Evolutionary conservation across 768 basidiomycete species (phyloP).

Genomic region (Auricularia sp.): DNA sequence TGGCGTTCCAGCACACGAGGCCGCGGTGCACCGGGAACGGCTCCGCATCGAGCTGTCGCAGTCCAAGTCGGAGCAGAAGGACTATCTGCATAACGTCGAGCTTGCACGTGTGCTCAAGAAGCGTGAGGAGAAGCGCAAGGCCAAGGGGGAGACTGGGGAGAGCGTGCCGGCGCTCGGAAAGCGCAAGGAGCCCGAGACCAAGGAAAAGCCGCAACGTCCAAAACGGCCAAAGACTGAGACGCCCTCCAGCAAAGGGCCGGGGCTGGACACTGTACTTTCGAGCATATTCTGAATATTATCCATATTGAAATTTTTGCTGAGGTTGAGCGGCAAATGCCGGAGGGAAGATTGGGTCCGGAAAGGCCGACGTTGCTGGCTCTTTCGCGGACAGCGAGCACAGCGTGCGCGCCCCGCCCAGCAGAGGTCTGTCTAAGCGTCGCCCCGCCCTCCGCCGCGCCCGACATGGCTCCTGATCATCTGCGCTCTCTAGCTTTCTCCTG

Average conservation of each 20-base stretch:
- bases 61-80: constrained; percentile 78
- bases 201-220: constrained; percentile 41
- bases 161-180: constrained; percentile 6
- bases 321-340: no score
- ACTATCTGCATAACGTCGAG: constrained; percentile 91
- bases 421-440: constrained; percentile 75
- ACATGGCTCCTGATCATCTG: constrained; percentile 17
- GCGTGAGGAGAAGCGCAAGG: constrained; percentile 42
- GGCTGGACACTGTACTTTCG: constrained; percentile 34
- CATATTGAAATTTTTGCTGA: background rate
- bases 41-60: constrained; percentile 87
- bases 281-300: constrained; percentile 36
- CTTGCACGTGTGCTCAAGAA: constrained; percentile 79
- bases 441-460: constrained; percentile 38
- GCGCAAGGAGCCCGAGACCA: constrained; percentile 23
- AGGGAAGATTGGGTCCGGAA: constrained; percentile 16
- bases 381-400: constrained; percentile 54
- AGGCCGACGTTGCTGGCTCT: constrained; percentile 36
- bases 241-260: constrained; percentile 6
- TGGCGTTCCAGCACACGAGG: constrained; percentile 66
- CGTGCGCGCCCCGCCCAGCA: constrained; percentile 2
- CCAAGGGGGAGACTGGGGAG: constrained; percentile 13
- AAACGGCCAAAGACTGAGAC: constrained; percentile 16
- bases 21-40: constrained; percentile 76
- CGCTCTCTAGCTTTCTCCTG: constrained; percentile 1